A percentile compares a stretch with the other conserved stretches of the same genome.
Conservation (phyloP, 2,329 filamentous ascomycete genomes). For the Aspergillus brunneoviolaceus region DNA sequence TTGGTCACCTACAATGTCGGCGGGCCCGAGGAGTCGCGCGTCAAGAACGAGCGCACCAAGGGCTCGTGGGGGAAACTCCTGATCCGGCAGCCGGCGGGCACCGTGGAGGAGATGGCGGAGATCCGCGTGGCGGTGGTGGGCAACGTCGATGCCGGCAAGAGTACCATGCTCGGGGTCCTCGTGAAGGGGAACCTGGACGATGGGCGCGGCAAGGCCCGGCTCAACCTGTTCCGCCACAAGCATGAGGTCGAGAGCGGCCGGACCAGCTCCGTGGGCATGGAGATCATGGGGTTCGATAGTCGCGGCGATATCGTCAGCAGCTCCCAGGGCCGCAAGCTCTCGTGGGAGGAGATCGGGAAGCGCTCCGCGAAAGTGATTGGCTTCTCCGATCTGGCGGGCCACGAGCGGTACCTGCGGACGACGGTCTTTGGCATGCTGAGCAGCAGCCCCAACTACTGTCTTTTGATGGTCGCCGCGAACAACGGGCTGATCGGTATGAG, state of each 20-base stretch:
- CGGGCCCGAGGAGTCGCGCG: conserved; percentile 69
- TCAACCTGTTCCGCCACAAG: conserved; percentile 96
- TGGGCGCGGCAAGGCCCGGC: conserved; percentile 85
- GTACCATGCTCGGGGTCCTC: conserved; percentile 89
- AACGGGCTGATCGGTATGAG: conserved; percentile 98
- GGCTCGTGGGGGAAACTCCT: conserved; percentile 83
- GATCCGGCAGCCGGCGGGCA: conserved; percentile 70
- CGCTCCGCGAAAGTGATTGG: conserved; percentile 94
- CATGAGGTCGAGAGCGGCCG: conserved; percentile 95
- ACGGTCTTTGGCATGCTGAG: conserved; percentile 94
- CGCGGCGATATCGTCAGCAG: conserved; percentile 78
- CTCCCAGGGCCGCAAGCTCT: conserved; percentile 79
- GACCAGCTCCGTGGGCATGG: conserved; percentile 96
- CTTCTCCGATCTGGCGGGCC: conserved; percentile 92
- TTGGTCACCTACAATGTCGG: conserved; percentile 90
- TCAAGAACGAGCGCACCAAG: conserved; percentile 64
- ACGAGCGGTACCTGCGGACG: conserved; percentile 91
- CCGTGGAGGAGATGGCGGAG: conserved; percentile 86
- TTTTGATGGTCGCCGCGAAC: conserved; percentile 97
- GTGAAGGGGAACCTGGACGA: conserved; percentile 96
- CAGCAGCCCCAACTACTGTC: conserved; percentile 93
- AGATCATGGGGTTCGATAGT: conserved; percentile 96
- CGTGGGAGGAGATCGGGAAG: conserved; percentile 97
- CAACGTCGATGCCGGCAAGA: conserved; percentile 97
- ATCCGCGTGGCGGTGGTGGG: conserved; percentile 95